These are phyloP conservation scores for Leccinum olivaceoglutinosum DNA, from an alignment of 1,284 basidiomycete genomes.

Conservation along the genomic window DNA sequence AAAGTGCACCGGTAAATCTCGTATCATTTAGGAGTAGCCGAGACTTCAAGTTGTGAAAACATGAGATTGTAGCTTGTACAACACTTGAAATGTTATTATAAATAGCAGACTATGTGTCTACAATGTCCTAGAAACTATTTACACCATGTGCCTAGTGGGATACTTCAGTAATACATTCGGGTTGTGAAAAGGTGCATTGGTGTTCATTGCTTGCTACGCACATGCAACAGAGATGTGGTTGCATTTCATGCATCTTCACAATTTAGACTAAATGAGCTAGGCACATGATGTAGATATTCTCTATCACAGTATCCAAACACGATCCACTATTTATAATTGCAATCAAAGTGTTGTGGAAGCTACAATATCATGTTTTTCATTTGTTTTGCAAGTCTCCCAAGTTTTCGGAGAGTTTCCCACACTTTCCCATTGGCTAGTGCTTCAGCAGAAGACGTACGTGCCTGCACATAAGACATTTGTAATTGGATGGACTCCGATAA, in stretches of 20 bases:
- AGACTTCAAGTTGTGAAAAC: neutral
- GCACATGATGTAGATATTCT: neutral
- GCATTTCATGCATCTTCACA: too few relatives aligned
- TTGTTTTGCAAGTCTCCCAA: neutral
- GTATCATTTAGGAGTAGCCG: neutral
- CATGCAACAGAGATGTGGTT: too few relatives aligned
- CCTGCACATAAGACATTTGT: too few relatives aligned
- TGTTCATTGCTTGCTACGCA: too few relatives aligned
- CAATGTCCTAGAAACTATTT: neutral
- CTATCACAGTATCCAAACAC: neutral
- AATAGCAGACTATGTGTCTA: neutral
- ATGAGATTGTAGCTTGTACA: neutral
- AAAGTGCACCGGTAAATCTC: neutral
- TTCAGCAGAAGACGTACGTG: neutral
- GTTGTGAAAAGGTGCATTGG: too few relatives aligned
- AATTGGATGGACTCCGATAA: too few relatives aligned
- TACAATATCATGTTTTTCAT: neutral
- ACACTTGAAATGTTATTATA: neutral
- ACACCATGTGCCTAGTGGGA: neutral
- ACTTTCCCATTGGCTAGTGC: neutral
- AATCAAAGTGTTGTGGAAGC: neutral
- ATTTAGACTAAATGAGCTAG: too few relatives aligned
- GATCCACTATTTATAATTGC: neutral
- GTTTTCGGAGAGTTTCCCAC: neutral
- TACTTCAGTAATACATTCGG: too few relatives aligned